These are phyloP conservation scores for Cordyceps javanica DNA, from an alignment of 2,329 filamentous ascomycete genomes.

Conservation along the genomic window DNA sequence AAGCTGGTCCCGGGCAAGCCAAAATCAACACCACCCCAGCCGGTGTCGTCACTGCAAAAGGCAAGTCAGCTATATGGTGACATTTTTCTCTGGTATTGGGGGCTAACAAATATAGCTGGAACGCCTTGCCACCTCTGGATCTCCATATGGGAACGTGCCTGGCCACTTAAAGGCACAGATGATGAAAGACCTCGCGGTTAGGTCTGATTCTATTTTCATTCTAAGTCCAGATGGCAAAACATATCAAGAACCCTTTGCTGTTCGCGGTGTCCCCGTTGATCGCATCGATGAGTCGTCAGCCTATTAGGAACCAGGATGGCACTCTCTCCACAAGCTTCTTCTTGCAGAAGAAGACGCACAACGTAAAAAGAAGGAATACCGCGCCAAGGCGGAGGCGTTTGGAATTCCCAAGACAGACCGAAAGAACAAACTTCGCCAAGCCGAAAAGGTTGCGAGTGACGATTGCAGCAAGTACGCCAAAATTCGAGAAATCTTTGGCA, in stretches of 20 bases:
- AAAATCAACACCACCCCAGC: neutral
- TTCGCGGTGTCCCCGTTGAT: conserved; percentile 23
- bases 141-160: neutral
- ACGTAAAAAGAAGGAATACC: conserved; percentile 14
- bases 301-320: conserved; percentile 28
- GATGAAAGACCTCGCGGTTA: neutral
- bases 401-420: neutral
- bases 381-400: neutral
- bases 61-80: neutral
- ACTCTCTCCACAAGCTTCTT: conserved; percentile 24
- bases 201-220: conserved; percentile 14
- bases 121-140: neutral
- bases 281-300: conserved; percentile 23
- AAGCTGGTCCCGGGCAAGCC: neutral
- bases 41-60: neutral
- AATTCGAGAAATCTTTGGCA: conserved; percentile 29
- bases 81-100: neutral
- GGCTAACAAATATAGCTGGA: neutral
- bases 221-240: conserved; percentile 19
- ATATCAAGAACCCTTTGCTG: conserved; percentile 20
- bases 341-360: conserved; percentile 20
- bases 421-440: conserved; percentile 11
- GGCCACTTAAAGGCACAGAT: neutral
- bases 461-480: conserved; percentile 29
- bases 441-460: conserved; percentile 22